A percentile compares a stretch with the other conserved stretches of the same genome.
These are phyloP conservation scores for Pyrenophora teres DNA, from an alignment of 2,329 filamentous ascomycete species.

Conservation along the genomic window DNA sequence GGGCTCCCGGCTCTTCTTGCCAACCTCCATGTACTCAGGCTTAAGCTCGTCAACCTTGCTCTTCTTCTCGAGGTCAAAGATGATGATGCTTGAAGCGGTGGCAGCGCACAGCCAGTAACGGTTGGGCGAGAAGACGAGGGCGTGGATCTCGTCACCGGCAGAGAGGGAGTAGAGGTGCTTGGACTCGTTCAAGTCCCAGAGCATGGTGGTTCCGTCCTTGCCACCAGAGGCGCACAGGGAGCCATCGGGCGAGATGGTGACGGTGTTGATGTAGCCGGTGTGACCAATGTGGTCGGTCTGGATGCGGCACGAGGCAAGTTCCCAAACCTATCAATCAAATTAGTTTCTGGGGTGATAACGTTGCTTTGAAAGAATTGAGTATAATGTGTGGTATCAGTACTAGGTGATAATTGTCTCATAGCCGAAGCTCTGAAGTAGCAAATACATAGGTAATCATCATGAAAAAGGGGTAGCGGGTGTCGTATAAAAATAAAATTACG, in stretches of 20 bases:
- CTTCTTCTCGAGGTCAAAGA: constrained; percentile 99
- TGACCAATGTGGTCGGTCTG: constrained; percentile 99
- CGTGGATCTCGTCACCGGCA: constrained; percentile 99
- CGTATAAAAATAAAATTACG: constrained; percentile 49
- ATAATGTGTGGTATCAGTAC: constrained; percentile 67
- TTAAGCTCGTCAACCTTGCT: constrained; percentile 99
- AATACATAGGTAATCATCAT: constrained; percentile 99
- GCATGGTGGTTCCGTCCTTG: constrained; percentile 99
- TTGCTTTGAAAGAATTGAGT: not conserved
- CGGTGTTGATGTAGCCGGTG: constrained; percentile 99
- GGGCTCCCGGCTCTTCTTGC: constrained; percentile 99
- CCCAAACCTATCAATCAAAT: constrained; percentile 79
- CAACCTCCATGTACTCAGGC: constrained; percentile 92
- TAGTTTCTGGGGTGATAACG: constrained; percentile 24
- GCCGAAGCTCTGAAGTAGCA: constrained; percentile 99
- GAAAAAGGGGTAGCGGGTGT: constrained; percentile 41
- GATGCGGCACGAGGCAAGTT: constrained; percentile 98
- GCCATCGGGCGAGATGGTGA: constrained; percentile 99
- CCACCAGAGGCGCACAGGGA: constrained; percentile 98
- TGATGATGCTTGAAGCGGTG: constrained; percentile 97
- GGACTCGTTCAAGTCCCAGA: constrained; percentile 99
- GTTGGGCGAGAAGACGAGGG: constrained; percentile 99
- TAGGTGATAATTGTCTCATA: constrained; percentile 97
- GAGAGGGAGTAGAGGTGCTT: constrained; percentile 99
- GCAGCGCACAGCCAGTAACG: constrained; percentile 99